Evolutionary conservation across 2,329 filamentous ascomycete genomes (phyloP).

Genomic region (Penicillium brevicompactum): DNA sequence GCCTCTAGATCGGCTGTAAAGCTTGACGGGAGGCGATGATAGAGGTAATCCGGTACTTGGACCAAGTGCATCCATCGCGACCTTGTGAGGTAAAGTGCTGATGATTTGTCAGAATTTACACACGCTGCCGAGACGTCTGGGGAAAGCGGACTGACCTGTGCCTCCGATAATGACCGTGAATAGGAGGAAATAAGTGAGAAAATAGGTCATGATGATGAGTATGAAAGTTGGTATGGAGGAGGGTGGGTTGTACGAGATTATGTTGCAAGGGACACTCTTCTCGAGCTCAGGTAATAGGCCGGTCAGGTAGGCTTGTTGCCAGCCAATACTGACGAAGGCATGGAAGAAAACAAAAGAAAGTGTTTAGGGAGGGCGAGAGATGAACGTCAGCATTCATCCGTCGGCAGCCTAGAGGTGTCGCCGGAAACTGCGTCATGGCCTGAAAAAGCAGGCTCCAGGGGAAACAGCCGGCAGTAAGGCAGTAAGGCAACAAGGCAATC

Average conservation of each 20-base stretch:
- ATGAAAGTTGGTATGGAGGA: not conserved
- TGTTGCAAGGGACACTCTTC: not conserved
- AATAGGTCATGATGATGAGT: conserved; percentile 65
- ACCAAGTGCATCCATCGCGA: conserved; percentile 72
- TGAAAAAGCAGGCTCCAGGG: conserved; percentile 1
- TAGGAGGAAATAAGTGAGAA: conserved; percentile 76
- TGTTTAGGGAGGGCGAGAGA: not conserved
- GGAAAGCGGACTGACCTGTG: conserved; percentile 57
- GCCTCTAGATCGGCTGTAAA: conserved; percentile 87
- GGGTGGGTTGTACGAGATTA: not conserved
- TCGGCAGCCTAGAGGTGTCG: conserved; percentile 5
- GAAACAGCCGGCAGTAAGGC: too few species aligned
- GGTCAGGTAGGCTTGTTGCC: not conserved
- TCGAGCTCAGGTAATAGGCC: not conserved
- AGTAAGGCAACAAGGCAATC: not conserved
- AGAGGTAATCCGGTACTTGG: conserved; percentile 68
- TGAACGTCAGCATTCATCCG: conserved; percentile 9
- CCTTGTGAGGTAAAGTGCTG: conserved; percentile 79
- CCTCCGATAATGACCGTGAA: conserved; percentile 71
- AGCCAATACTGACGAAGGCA: not conserved
- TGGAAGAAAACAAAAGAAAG: not conserved
- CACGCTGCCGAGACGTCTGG: not conserved
- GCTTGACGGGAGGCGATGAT: conserved; percentile 73
- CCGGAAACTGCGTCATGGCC: conserved; percentile 6
- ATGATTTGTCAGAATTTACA: conserved; percentile 4